phyloP scores from a whole-genome alignment of 306 rosid species.

The Trifolium fragiferum region DNA sequence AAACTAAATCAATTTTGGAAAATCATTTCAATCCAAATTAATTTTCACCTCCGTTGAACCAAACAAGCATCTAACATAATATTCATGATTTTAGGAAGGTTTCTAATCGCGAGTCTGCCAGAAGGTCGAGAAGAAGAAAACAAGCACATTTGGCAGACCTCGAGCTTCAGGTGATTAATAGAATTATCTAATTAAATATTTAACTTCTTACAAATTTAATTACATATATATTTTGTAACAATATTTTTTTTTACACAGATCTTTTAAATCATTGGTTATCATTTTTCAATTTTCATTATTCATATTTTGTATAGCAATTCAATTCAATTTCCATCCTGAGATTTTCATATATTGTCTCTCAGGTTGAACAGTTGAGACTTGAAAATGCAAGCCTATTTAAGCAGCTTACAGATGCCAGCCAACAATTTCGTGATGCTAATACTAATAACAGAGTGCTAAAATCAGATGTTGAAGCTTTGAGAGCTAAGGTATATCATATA shows the following conservation, averaged over 20 bases:
- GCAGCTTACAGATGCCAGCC: constrained; percentile 68
- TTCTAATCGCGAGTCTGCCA: constrained; percentile 53
- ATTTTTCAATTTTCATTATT: not conserved
- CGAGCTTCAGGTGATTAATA: constrained; percentile 45
- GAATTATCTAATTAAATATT: not conserved
- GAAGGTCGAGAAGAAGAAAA: constrained; percentile 53
- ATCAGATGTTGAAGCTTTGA: constrained; percentile 89
- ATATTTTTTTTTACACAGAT: not conserved
- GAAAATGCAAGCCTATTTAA: constrained; percentile 61
- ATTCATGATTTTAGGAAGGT: constrained; percentile 45
- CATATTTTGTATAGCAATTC: not conserved
- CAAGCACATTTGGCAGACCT: constrained; percentile 47
- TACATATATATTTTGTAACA: not conserved
- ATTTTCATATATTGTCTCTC: constrained; percentile 11
- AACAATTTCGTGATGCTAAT: constrained; percentile 70
- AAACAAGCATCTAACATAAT: not conserved
- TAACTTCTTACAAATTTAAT: not conserved
- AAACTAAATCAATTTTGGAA: not conserved
- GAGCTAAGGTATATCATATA: constrained; percentile 72
- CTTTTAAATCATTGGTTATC: not conserved
- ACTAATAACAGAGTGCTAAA: constrained; percentile 75
- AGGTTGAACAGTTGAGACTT: constrained; percentile 69
- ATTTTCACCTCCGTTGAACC: too few species aligned
- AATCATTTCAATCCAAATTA: too few species aligned
- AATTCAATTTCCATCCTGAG: constrained; percentile 1